Evolutionary conservation across 306 rosid genomes (phyloP).

Genomic region (Elaeagnus macrophylla): DNA sequence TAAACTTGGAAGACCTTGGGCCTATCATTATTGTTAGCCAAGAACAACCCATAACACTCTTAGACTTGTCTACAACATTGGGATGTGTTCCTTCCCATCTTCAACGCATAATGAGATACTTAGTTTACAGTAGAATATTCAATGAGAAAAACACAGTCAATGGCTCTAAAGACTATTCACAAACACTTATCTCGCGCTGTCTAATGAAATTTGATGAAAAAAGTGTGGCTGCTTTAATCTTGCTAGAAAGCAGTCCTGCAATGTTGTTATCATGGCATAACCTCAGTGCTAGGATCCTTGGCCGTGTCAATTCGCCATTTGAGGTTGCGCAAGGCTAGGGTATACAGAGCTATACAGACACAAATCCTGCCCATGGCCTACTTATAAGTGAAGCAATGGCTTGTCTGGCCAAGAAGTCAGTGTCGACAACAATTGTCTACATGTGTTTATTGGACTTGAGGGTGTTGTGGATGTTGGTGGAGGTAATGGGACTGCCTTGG

Average conservation of each 20-base stretch:
- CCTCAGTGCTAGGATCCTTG: constrained; percentile 6
- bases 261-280: constrained; percentile 44
- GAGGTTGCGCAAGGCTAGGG: background rate
- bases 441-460: background rate
- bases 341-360: background rate
- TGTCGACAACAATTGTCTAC: background rate
- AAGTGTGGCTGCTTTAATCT: constrained; percentile 14
- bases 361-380: background rate
- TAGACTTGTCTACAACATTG: constrained; percentile 32
- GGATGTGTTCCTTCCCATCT: constrained; percentile 14
- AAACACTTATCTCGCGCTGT: constrained; percentile 30
- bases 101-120: constrained; percentile 33
- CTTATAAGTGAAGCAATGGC: constrained; percentile 4
- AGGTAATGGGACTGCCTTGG: constrained; percentile 39
- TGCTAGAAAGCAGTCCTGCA: constrained; percentile 29
- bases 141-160: constrained; percentile 4
- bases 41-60: constrained; percentile 28
- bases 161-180: background rate
- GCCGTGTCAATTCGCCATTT: background rate
- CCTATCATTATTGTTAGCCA: constrained; percentile 35
- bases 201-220: constrained; percentile 16
- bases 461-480: constrained; percentile 48
- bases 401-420: background rate
- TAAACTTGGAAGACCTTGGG: no score
- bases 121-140: constrained; percentile 26